Evolutionary conservation across 192 early-diverging fungal genomes (phyloP), one percentile per base, ranked within the genome.

Genomic region (Linderina pennispora): DNA sequence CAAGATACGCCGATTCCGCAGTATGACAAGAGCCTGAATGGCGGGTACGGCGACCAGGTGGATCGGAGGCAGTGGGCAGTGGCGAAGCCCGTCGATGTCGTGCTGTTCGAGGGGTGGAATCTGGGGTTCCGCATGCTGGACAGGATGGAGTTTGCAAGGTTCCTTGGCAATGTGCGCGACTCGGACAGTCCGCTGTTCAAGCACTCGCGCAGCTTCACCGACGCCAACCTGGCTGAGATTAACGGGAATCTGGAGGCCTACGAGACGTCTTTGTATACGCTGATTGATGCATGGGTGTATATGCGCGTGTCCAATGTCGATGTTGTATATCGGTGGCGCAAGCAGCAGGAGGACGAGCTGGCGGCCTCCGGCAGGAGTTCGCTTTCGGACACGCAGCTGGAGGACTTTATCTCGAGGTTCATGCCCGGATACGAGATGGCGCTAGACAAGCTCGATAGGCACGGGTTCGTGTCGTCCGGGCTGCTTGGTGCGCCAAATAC

Each of bases 71-170:
- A 80, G 24, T 98, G 90, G 90, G 51, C 50, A 1, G 42, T 18
- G 14, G 73, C 70, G 0, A 31, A 48, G 4, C 55, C 70, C 10
- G 41, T 87, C 16, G 80, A 96, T 45, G 77, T 96, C 33, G 68
- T 98, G 15, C 55, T 98, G 23, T 86, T 96, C 53, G 95, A 98
- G 59, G 95, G 92, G 0, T 98, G 94, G 91, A 88, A 76, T 26
- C 48, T 93, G 8, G 94, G 92, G 1, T 98, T 95, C 53, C 88
- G 81, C 32, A 50, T 78, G 1, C 54, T 90, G 21, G 55, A 56
- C 42, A 11, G 40, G 11, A 14, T 15, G 17, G 64, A 66, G 36
- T 63, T 74, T 47, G 48, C 54, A 2, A 23, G 22, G 1, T 66
- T 53, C 25, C 33, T 74, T 10, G 35, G 4, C 3, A 23, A 32